Evolutionary conservation across 2,329 filamentous ascomycete species (phyloP), one percentile per base, ranked within the genome.

Genomic region (Fusarium sp.): DNA sequence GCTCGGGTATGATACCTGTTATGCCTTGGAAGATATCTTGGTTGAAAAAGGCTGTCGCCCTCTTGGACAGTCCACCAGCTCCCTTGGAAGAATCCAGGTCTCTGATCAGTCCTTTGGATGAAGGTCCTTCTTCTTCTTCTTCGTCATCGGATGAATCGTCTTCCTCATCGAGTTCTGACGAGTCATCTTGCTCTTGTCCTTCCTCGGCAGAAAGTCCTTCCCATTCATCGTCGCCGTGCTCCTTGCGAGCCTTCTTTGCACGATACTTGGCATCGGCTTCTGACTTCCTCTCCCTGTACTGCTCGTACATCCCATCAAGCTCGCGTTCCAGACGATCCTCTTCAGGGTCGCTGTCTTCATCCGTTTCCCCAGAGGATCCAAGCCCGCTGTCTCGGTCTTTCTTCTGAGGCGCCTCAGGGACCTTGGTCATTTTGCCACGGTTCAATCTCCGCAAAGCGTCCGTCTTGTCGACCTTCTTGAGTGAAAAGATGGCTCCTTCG

Each of bases 21-120:
- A 98, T 90, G 40, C 90, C 93, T 72, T 95, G 91, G 85, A 99
- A 99, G 41, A 99, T 92, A 72, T 98, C 95, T 78, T 98, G 95
- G 74, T 93, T 92, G 79, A 99, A 99, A 83, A 99, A 99, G 65
- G 92, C 88, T 10, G 91, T 89, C 9, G 96, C 96, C 68, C 94
- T 89, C 57, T 75, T 75, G 2, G 73, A 75, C 8, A 75, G 47
- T 11, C 73, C 73, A 2, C 66, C 68, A 2, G 60, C 61, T 10
- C 62, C 73, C 12, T 69, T 54, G 6, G 73, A 72, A 9, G 73
- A 70, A 54, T 83, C 80, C 12, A 84, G 71, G 51, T 83, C 80
- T 4, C 78, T 78, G 39, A 84, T 60, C 1, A 84, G 73, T 13
- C 77, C 74, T 31, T 71, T 73, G 15, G 66, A 46, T n/a, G 72